Conservation (phyloP, 2,329 filamentous ascomycete genomes). For the Arthrobotrys pseudoclavata region DNA sequence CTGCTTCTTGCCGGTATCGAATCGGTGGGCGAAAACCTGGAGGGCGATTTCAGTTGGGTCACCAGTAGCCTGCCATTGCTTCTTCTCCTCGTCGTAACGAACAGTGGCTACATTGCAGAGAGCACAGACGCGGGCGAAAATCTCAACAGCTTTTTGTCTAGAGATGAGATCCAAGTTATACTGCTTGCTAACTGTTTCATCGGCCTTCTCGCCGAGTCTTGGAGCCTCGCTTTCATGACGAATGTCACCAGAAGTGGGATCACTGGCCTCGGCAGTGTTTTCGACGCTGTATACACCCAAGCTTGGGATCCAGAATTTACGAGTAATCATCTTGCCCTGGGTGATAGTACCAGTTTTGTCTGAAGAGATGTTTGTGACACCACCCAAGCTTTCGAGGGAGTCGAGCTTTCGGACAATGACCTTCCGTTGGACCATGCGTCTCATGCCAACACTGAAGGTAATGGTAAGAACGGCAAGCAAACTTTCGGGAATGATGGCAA, state of each 20-base stretch:
- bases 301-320: slow-evolving; percentile 73
- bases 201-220: slow-evolving; percentile 67
- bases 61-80: slow-evolving; percentile 73
- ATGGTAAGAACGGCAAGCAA: slow-evolving; percentile 74
- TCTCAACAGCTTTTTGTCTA: slow-evolving; percentile 32
- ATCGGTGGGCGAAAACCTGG: slow-evolving; percentile 79
- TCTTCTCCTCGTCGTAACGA: slow-evolving; percentile 68
- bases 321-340: slow-evolving; percentile 75
- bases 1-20: slow-evolving; percentile 73
- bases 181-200: slow-evolving; percentile 30
- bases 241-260: slow-evolving; percentile 71
- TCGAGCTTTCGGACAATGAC: slow-evolving; percentile 58
- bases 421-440: slow-evolving; percentile 57
- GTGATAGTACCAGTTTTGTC: slow-evolving; percentile 75
- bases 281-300: slow-evolving; percentile 73
- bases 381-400: slow-evolving; percentile 71
- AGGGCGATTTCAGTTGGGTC: slow-evolving; percentile 77
- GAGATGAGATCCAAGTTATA: slow-evolving; percentile 54
- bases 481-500: slow-evolving; percentile 76
- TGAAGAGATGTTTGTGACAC: slow-evolving; percentile 71
- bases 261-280: slow-evolving; percentile 71
- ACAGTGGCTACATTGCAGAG: slow-evolving; percentile 76
- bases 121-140: slow-evolving; percentile 64
- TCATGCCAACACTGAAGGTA: slow-evolving; percentile 64
- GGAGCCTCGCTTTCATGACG: slow-evolving; percentile 67